Percentiles rank a stretch among this genome's conserved stretches.
These are phyloP conservation scores for Colletotrichum trifolii DNA, from an alignment of 2,329 filamentous ascomycete genomes.

Conservation along the genomic window DNA sequence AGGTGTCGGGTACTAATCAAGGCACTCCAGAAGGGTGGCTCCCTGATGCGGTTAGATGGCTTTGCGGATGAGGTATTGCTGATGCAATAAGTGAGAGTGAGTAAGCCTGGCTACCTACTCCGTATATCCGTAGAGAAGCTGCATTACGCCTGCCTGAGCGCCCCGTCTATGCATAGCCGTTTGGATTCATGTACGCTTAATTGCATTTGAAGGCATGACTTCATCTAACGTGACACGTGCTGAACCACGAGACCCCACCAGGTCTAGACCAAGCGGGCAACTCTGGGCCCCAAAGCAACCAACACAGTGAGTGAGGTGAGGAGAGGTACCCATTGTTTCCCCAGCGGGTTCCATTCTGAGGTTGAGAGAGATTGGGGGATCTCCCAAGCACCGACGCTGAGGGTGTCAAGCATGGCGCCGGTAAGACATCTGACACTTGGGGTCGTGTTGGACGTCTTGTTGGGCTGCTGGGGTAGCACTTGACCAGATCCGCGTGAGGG, in stretches of 20 bases:
- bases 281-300: constrained; percentile 1
- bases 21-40: neutral
- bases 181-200: neutral
- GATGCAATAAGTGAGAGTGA: neutral
- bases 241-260: neutral
- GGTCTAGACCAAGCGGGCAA: constrained; percentile 25
- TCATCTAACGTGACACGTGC: constrained; percentile 27
- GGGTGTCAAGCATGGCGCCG: constrained; percentile 27
- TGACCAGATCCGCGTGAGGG: constrained; percentile 34
- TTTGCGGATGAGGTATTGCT: neutral
- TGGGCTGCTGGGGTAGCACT: constrained; percentile 32
- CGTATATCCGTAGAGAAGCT: too few species aligned
- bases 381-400: constrained; percentile 7
- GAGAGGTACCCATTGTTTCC: constrained; percentile 17
- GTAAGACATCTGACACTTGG: constrained; percentile 29
- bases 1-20: constrained; percentile 26
- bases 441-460: constrained; percentile 7
- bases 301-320: constrained; percentile 1
- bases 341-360: neutral
- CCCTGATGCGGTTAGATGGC: constrained; percentile 11
- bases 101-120: too few species aligned
- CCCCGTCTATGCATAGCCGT: neutral
- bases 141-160: too few species aligned
- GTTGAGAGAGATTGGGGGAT: neutral
- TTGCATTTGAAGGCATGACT: neutral